Base-by-base conservation (phyloP, 768 basidiomycete genomes). In the Dioszegia aurantiaca region DNA sequence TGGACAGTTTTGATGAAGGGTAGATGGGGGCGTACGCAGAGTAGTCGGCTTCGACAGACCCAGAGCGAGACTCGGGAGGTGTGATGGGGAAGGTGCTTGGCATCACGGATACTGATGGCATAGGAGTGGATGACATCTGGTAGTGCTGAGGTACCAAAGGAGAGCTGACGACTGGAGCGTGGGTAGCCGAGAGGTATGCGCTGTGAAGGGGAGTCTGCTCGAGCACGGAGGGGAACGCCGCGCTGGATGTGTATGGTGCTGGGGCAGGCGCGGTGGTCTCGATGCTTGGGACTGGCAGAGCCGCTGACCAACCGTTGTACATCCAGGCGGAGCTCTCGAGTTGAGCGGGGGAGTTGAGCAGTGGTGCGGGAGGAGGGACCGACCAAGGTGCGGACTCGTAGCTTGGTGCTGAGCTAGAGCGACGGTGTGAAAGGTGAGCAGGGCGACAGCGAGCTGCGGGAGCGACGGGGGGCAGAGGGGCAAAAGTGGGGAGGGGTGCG, bases 271-370 rank as follows among this genome's bases (percentile, higher is more conserved):
- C 46, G 24, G 54, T 23, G 33, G 24, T 28, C 39, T 53, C 51
- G 26, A 53, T 39, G 17, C 36, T 53, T 8, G 51, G 51, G 8
- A 53, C 51, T 16, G 59, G 33, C 49, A 52, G 56, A 31, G 54
- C 58, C 26, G 56, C 30, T 0, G 40, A 59, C 63, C 66, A 63
- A 10, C 58, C 58, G 23, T 52, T 56, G 53, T 72, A 69, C 67
- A 69, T 72, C 70, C 70, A 72, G 9, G 61, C 60, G 19, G 62
- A 40, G n/a, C 61, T 59, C 44, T 72, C 70, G 55, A 72, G 67
- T 61, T 67, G 61, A 11, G 68, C 61, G 10, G 70, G 68, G 3
- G 70, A 69, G 39, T 64, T 54, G 24, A 67, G 46, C 8, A 58
- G 36, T 19, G 70, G 70, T 6, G 70, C 68, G 26, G 70, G 19